phyloP scores from a whole-genome alignment of 371 early-diverging fungal species.

The Mucor racemosus region DNA sequence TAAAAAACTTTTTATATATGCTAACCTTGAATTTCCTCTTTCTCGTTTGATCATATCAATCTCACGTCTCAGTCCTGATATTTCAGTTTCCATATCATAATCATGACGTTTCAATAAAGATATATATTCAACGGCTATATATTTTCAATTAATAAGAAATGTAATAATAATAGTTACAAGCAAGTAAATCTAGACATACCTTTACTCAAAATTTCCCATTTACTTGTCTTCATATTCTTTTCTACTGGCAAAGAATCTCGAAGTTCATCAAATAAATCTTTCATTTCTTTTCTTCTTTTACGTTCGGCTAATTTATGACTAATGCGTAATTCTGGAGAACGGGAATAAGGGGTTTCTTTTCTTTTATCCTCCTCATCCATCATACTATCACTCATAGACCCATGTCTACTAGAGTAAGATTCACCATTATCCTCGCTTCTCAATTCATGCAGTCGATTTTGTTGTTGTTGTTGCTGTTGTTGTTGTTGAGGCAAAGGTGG shows the following conservation, averaged over 20 bases:
- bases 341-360: conserved; percentile 68
- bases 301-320: conserved; percentile 88
- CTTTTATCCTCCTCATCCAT: conserved; percentile 6
- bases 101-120: conserved; percentile 53
- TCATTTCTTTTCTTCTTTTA: conserved; percentile 86
- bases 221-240: conserved; percentile 77
- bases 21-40: conserved; percentile 20
- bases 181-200: conserved; percentile 38
- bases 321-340: conserved; percentile 69
- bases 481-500: conserved; percentile 5
- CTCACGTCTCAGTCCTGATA: conserved; percentile 46
- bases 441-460: not conserved
- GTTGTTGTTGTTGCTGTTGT: conserved; percentile 1
- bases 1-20: not conserved
- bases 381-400: not conserved
- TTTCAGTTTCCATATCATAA: conserved; percentile 55
- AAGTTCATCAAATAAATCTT: conserved; percentile 85
- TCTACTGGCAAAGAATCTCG: conserved; percentile 77
- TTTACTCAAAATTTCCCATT: conserved; percentile 88
- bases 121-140: conserved; percentile 59
- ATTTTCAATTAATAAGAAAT: not conserved
- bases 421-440: not conserved
- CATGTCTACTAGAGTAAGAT: not conserved
- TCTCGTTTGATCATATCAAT: conserved; percentile 42
- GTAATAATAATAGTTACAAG: too few relatives aligned